These are phyloP conservation scores for Blastobotrys illinoisensis DNA, from an alignment of 1,139 yeast genomes.

Conservation along the genomic window DNA sequence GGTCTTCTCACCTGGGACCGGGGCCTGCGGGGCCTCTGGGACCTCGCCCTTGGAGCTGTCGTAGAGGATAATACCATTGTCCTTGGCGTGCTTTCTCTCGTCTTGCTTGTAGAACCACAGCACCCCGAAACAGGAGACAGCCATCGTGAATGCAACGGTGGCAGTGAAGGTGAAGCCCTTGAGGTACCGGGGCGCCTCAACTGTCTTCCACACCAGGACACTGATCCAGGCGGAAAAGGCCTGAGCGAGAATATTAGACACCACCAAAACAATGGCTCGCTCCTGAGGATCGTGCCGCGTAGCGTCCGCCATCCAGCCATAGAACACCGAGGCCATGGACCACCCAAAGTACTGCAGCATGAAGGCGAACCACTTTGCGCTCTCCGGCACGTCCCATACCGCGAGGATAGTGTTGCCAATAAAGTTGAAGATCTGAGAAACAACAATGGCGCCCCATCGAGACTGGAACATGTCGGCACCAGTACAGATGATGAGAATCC, in stretches of 20 bases:
- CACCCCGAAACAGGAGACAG: conserved; percentile 50
- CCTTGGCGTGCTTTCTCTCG: conserved; percentile 47
- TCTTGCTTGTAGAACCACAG: conserved; percentile 54
- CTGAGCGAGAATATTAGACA: conserved; percentile 40
- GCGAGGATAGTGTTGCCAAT: conserved; percentile 42
- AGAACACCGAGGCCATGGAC: conserved; percentile 36
- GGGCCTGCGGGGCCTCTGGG: conserved; percentile 2
- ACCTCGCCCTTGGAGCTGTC: conserved; percentile 13
- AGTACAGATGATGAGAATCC: conserved; percentile 34
- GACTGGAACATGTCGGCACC: conserved; percentile 47
- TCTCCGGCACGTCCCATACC: conserved; percentile 42
- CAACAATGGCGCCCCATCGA: conserved; percentile 30
- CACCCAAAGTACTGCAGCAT: conserved; percentile 36
- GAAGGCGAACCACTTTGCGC: conserved; percentile 46
- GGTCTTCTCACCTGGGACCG: background rate
- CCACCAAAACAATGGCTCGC: conserved; percentile 38
- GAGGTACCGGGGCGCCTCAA: conserved; percentile 46
- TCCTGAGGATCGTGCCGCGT: conserved; percentile 37
- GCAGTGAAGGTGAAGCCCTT: conserved; percentile 53
- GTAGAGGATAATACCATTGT: conserved; percentile 14
- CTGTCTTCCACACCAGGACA: conserved; percentile 46
- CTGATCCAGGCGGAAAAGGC: conserved; percentile 38
- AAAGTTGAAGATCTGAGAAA: conserved; percentile 41
- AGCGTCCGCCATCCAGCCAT: conserved; percentile 37
- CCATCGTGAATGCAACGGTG: conserved; percentile 45